Base-by-base conservation (phyloP, 805 yeast species). In the Monosporozyma unispora region DNA sequence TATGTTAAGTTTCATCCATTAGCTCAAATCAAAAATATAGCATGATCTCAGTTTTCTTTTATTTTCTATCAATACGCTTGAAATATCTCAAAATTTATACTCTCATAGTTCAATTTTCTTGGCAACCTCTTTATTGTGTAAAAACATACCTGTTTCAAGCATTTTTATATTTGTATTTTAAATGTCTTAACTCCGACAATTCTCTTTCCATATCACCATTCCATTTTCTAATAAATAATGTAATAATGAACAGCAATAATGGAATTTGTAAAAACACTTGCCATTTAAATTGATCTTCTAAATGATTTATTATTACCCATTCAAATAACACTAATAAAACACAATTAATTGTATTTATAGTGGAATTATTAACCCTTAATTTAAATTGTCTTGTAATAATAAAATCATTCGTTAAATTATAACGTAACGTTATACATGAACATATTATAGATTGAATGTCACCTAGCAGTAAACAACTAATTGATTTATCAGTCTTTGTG, bases 81-180 rank as follows among this genome's bases (percentile, higher is more conserved):
- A n/a, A n/a, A n/a, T n/a, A n/a, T n/a, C n/a, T n/a, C n/a, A n/a
- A n/a, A n/a, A n/a, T n/a, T n/a, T n/a, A n/a, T n/a, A n/a, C n/a
- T n/a, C n/a, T n/a, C n/a, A n/a, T n/a, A 58, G 61, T 58, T 56
- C 61, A 60, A 56, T 55, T 58, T 59, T 56, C 59, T 56, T 56
- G 54, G 61, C 61, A 58, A 58, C 61, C 61, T 56, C 46, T 48
- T 14, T 23, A 45, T 57, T 52, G n/a, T n/a, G n/a, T n/a, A n/a
- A n/a, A n/a, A n/a, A n/a, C n/a, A n/a, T n/a, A n/a, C n/a, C n/a
- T n/a, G n/a, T 54, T 3, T 47, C 50, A 67, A 23, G 60, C 66
- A 42, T 57, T 58, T 46, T 67, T 67, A 48, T 59, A 67, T 48
- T 65, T 64, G 45, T 66, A 65, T 46, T 64, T 65, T 48, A 62